Conservation (phyloP, 306 rosid species). For the Fragaria nilgerrensis region DNA sequence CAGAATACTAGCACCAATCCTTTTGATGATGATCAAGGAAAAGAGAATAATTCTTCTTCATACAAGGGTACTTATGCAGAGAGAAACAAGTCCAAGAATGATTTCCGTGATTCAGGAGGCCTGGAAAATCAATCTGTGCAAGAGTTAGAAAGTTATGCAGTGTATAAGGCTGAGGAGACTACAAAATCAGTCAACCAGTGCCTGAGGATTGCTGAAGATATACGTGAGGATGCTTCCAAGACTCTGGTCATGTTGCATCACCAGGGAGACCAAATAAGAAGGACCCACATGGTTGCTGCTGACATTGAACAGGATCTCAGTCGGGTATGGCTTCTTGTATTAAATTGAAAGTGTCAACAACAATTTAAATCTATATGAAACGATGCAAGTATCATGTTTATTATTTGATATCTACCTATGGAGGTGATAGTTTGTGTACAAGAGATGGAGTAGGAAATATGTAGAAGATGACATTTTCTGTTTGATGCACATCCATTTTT, state of each 20-base stretch:
- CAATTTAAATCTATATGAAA: neutral
- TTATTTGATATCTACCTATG: neutral
- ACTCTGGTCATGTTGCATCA: constrained; percentile 83
- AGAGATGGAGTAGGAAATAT: neutral
- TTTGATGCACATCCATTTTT: neutral
- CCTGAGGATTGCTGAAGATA: constrained; percentile 88
- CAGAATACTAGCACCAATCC: constrained; percentile 59
- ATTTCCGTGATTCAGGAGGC: constrained; percentile 80
- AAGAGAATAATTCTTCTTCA: constrained; percentile 36
- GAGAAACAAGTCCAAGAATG: constrained; percentile 65
- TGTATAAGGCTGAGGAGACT: constrained; percentile 89
- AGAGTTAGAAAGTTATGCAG: constrained; percentile 77
- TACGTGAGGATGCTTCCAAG: constrained; percentile 82
- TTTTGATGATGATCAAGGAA: constrained; percentile 56
- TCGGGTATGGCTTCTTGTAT: constrained; percentile 54
- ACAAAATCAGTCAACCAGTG: constrained; percentile 73
- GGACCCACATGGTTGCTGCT: constrained; percentile 77
- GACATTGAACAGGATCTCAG: constrained; percentile 86
- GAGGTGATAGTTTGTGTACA: neutral
- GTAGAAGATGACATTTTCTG: neutral
- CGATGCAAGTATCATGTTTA: neutral
- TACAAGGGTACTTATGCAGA: constrained; percentile 37
- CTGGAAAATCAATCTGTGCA: constrained; percentile 80
- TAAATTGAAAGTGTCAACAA: neutral
- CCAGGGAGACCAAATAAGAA: constrained; percentile 93